These are phyloP conservation scores for Penicillium verhagenii DNA, from an alignment of 495 filamentous ascomycete species.

Conservation along the genomic window DNA sequence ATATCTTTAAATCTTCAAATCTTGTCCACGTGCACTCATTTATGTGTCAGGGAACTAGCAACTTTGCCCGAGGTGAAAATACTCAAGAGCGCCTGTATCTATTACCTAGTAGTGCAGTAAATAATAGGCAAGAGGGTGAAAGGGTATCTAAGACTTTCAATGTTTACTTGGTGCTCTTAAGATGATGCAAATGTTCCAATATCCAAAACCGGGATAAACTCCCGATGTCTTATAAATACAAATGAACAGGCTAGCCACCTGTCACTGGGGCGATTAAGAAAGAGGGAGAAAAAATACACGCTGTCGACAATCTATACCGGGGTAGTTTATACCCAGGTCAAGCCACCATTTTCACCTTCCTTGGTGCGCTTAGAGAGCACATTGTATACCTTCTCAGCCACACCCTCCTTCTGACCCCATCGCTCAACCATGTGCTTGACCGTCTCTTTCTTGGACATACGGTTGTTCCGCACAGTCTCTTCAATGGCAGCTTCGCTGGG, in stretches of 20 bases:
- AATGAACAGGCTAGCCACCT: slow-evolving; percentile 1
- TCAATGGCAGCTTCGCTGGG: slow-evolving; percentile 72
- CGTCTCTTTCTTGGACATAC: slow-evolving; percentile 9
- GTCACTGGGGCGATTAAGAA: slow-evolving; percentile 7
- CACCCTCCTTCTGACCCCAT: slow-evolving; percentile 40
- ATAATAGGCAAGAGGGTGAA: too few species aligned
- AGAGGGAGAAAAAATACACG: slow-evolving; percentile 29
- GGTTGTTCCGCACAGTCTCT: slow-evolving; percentile 40
- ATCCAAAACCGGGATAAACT: slow-evolving; percentile 13
- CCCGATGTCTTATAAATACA: slow-evolving; percentile 22
- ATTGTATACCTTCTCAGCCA: slow-evolving; percentile 41
- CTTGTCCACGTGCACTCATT: too few species aligned
- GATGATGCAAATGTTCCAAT: slow-evolving; percentile 10
- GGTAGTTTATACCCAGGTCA: slow-evolving; percentile 27
- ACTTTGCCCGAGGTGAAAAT: too few species aligned
- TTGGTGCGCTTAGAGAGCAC: slow-evolving; percentile 32
- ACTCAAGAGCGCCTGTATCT: too few species aligned
- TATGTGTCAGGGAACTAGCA: too few species aligned
- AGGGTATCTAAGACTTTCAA: too few species aligned
- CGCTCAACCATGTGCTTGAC: slow-evolving; percentile 30
- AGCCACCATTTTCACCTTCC: slow-evolving; percentile 24
- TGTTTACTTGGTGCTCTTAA: background rate
- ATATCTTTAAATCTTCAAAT: too few species aligned
- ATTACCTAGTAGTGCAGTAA: too few species aligned
- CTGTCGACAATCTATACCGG: slow-evolving; percentile 12